Evolutionary conservation across 805 yeast species (phyloP).

Genomic region (Zygosaccharomyces siamensis): DNA sequence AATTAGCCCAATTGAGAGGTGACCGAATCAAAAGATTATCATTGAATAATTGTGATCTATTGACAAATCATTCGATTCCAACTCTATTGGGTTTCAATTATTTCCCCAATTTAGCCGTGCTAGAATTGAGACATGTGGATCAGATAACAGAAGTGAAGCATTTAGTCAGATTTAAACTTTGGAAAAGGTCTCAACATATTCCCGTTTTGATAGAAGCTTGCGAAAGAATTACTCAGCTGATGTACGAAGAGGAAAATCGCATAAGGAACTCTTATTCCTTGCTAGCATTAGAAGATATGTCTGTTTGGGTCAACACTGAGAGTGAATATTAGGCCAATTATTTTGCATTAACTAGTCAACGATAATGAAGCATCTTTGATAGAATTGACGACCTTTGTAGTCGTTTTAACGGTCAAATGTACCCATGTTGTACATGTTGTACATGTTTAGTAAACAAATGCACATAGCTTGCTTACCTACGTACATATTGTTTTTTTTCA

Average conservation of each 20-base stretch:
- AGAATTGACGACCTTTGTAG: not conserved
- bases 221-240: constrained; percentile 55
- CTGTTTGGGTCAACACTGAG: constrained; percentile 52
- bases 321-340: constrained; percentile 32
- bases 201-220: constrained; percentile 73
- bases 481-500: too few relatives aligned
- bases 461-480: too few relatives aligned
- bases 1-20: constrained; percentile 55
- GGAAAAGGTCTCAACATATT: constrained; percentile 42
- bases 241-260: constrained; percentile 55
- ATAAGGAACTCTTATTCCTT: constrained; percentile 54
- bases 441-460: too few relatives aligned
- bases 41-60: constrained; percentile 60
- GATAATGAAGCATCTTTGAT: not conserved
- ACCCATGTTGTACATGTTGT: not conserved
- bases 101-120: constrained; percentile 58
- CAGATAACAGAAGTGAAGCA: constrained; percentile 57
- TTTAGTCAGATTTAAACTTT: constrained; percentile 60
- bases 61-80: constrained; percentile 59
- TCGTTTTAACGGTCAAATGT: not conserved
- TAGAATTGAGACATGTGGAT: constrained; percentile 66
- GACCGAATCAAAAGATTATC: constrained; percentile 58
- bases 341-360: constrained; percentile 1
- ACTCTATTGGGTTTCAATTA: constrained; percentile 41
- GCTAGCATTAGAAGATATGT: constrained; percentile 56